Conservation (phyloP, 495 filamentous ascomycete genomes). For the Aspergillus avenaceus region DNA sequence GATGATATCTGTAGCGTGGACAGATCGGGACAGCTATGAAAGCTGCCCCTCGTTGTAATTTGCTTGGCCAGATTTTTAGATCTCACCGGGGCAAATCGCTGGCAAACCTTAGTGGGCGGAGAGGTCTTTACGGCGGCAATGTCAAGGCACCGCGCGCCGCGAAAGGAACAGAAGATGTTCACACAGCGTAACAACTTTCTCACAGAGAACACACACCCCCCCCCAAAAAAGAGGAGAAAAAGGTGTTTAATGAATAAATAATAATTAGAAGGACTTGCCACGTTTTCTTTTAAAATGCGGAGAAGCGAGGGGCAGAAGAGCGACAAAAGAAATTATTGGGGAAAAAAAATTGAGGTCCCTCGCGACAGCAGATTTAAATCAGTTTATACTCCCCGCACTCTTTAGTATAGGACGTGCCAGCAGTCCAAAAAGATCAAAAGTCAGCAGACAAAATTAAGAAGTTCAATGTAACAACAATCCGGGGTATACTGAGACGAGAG, state of each 20-base stretch:
- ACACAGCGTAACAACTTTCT: neutral
- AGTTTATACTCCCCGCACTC: neutral
- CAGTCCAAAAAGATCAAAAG: neutral
- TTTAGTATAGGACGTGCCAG: neutral
- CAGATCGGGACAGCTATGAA: constrained; percentile 50
- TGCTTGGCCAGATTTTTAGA: constrained; percentile 45
- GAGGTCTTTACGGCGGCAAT: neutral
- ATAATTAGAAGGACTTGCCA: too few relatives aligned
- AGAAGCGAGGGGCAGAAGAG: too few relatives aligned
- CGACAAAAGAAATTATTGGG: too few relatives aligned
- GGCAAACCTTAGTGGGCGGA: constrained; percentile 3
- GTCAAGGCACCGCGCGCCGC: neutral
- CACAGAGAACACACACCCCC: neutral
- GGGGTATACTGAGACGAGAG: neutral
- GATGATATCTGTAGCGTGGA: constrained; percentile 42
- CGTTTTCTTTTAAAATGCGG: too few relatives aligned
- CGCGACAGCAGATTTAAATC: neutral
- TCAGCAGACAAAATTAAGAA: neutral
- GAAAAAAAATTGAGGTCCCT: neutral
- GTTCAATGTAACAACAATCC: neutral
- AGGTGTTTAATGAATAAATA: too few relatives aligned
- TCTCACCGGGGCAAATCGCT: constrained; percentile 21
- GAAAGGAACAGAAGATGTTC: neutral
- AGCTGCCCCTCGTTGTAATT: constrained; percentile 44
- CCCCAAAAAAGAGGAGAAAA: too few relatives aligned